Percentiles rank a stretch among this genome's conserved stretches.
These are phyloP conservation scores for Calonectria multiphialidica DNA, from an alignment of 2,329 filamentous ascomycete genomes.

Conservation along the genomic window DNA sequence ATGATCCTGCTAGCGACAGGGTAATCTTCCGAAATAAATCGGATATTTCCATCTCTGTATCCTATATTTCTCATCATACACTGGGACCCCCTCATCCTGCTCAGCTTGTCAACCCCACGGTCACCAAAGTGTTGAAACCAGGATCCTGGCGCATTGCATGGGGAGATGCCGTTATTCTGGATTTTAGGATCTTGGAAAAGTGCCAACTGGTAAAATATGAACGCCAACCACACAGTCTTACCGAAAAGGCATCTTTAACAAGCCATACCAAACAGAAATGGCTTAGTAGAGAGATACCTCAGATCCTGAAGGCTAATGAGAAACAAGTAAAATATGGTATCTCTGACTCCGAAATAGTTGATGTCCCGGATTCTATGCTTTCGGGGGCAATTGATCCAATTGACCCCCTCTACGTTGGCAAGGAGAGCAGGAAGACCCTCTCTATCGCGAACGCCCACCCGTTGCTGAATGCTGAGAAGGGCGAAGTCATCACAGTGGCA, in stretches of 20 bases:
- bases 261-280: constrained; percentile 52
- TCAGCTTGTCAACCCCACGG: constrained; percentile 57
- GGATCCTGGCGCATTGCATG: constrained; percentile 69
- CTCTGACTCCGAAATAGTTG: too few species aligned
- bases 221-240: constrained; percentile 39
- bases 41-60: constrained; percentile 64
- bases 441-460: not conserved
- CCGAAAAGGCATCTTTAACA: constrained; percentile 44
- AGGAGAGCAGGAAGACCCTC: not conserved
- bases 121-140: constrained; percentile 61
- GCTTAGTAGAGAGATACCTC: too few species aligned
- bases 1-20: constrained; percentile 69
- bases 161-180: constrained; percentile 61
- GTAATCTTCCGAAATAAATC: constrained; percentile 68
- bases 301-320: too few species aligned
- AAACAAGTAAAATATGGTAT: too few species aligned
- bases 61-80: constrained; percentile 56
- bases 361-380: too few species aligned
- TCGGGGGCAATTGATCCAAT: constrained; percentile 66
- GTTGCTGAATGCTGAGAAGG: constrained; percentile 52
- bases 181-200: constrained; percentile 71
- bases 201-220: constrained; percentile 57
- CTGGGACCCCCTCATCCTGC: constrained; percentile 44
- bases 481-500: constrained; percentile 61
- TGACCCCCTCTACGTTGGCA: constrained; percentile 51